Conservation (phyloP, 441 rosid species). For the Erodium chrysanthum region DNA sequence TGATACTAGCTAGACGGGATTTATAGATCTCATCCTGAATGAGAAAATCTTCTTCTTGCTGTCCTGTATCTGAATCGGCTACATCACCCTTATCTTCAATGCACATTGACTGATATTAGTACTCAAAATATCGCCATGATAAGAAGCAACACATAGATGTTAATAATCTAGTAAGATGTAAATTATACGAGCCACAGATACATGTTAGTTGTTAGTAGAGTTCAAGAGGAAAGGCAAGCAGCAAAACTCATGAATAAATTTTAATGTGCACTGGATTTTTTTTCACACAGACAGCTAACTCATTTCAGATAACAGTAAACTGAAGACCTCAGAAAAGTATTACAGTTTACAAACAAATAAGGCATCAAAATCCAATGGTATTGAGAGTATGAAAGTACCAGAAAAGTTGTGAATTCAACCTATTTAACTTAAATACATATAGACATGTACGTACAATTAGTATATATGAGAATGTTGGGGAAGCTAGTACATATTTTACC, state of each 20-base stretch:
- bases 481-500: too few relatives aligned
- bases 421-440: too few relatives aligned
- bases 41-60: constrained; percentile 71
- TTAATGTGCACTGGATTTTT: background rate
- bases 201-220: background rate
- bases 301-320: background rate
- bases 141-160: background rate
- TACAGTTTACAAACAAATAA: too few relatives aligned
- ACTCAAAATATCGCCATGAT: constrained; percentile 5
- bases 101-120: constrained; percentile 22
- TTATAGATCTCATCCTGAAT: constrained; percentile 91
- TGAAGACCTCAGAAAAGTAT: too few relatives aligned
- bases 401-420: too few relatives aligned
- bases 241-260: background rate
- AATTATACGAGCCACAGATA: background rate
- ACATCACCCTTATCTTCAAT: constrained; percentile 76
- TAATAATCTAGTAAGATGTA: background rate
- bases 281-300: background rate
- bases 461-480: too few relatives aligned
- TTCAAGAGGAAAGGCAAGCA: background rate
- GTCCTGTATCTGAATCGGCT: constrained; percentile 58
- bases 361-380: too few relatives aligned
- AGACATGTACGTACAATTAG: too few relatives aligned
- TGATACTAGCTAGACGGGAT: constrained; percentile 85
- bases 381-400: too few relatives aligned